Conservation (phyloP, 306 rosid species). For the Cicer bijugum region DNA sequence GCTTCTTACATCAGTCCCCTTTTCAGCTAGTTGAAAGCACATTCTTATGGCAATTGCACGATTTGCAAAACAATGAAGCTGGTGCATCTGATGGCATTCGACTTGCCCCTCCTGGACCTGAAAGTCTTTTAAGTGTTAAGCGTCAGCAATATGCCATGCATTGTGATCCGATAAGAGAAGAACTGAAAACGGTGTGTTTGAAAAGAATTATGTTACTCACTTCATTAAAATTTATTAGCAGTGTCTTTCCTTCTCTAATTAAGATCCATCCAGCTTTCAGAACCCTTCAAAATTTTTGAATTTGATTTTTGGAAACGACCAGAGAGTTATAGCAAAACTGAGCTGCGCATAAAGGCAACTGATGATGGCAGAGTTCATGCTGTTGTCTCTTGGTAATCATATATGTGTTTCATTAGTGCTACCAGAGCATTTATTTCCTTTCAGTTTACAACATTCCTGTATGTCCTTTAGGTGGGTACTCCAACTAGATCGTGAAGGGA, state of each 20-base stretch:
- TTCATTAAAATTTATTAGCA: conserved; percentile 35
- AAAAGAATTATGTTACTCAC: conserved; percentile 31
- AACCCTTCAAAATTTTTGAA: conserved; percentile 97
- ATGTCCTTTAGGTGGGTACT: conserved; percentile 77
- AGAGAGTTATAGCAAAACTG: conserved; percentile 72
- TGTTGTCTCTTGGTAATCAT: conserved; percentile 79
- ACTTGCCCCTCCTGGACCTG: conserved; percentile 65
- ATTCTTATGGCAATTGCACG: conserved; percentile 75
- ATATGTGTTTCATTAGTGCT: conserved; percentile 29
- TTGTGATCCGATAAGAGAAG: conserved; percentile 62
- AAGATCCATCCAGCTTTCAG: conserved; percentile 85
- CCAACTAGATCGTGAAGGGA: conserved; percentile 90
- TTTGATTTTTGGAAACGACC: conserved; percentile 99
- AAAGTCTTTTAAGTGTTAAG: conserved; percentile 56
- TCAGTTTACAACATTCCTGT: conserved; percentile 16
- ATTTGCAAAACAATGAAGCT: conserved; percentile 66
- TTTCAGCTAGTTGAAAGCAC: conserved; percentile 85
- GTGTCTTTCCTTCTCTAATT: conserved; percentile 57
- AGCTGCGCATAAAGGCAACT: conserved; percentile 65
- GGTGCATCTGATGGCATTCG: conserved; percentile 64
- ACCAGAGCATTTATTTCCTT: not conserved
- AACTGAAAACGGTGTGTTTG: conserved; percentile 70
- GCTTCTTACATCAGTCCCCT: conserved; percentile 3
- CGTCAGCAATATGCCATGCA: conserved; percentile 80
- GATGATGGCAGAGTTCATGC: conserved; percentile 77